phyloP scores from a whole-genome alignment of 495 filamentous ascomycete species.

The Neurospora tetraspora region DNA sequence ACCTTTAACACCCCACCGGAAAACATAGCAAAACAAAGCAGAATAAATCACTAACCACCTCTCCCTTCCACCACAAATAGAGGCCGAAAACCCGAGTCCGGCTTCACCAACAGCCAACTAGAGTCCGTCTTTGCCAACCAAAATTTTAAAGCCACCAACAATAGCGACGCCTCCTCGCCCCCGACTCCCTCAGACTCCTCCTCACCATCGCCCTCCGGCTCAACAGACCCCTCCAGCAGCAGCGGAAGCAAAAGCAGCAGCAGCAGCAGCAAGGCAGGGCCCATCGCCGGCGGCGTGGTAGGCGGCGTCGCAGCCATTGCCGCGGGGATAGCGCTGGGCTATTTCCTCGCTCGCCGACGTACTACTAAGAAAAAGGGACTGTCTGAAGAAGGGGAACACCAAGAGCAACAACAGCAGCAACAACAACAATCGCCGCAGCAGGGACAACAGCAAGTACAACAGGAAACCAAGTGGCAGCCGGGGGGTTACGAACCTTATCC shows the following conservation, averaged over 20 bases:
- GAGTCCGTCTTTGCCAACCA: background rate
- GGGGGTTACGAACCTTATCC: background rate
- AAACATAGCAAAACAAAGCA: background rate
- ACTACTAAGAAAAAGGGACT: background rate
- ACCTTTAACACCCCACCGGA: background rate
- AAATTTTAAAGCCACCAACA: background rate
- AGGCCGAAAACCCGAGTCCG: background rate
- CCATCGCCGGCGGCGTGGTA: slow-evolving; percentile 10
- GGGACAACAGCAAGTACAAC: background rate
- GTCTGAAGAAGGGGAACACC: background rate
- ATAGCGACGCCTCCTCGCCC: background rate
- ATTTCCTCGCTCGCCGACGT: background rate
- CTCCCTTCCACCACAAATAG: background rate
- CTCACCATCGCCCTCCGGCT: background rate
- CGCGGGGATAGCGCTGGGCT: background rate
- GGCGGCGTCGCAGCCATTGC: slow-evolving; percentile 8
- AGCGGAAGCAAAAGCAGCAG: background rate
- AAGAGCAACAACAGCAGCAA: background rate
- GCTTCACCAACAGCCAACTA: background rate
- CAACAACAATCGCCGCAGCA: background rate
- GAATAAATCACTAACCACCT: background rate
- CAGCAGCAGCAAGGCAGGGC: background rate
- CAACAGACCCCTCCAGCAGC: background rate
- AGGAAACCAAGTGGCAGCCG: background rate
- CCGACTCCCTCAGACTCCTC: background rate